Evolutionary conservation across 306 rosid genomes (phyloP), one percentile per base, ranked within the genome.

Genomic region (Sechiopsis laciniata): DNA sequence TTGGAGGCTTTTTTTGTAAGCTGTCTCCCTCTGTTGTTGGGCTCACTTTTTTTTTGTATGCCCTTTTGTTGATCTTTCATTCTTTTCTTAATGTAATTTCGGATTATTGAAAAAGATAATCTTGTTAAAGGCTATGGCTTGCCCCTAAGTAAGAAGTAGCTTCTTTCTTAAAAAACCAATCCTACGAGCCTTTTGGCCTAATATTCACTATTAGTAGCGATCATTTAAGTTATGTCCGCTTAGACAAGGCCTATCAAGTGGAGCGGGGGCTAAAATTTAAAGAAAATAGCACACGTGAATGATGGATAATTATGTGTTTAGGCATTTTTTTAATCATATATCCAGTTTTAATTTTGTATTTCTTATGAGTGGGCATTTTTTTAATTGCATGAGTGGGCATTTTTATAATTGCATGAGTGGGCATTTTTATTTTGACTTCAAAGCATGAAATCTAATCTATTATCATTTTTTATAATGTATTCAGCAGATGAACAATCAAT

Each of bases 401-500:
- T 21, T 68, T 68, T 14, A 5, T 40, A 5, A 40, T 2, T 40
- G 10, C 10, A 40, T 40, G 37, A 46, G 17, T 13, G 57, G 37
- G 37, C 56, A 68, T 21, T 21, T 67, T 68, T 22, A 46, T 68
- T 21, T 68, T 68, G 42, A 15, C 42, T 68, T 6, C 13, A 50
- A 50, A 48, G 52, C 45, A 32, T 60, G 72, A 72, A 55, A 77
- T 46, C 56, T 32, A 51, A 73, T 53, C 54, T 37, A 57, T 61
- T 76, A 69, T 48, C 1, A 8, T 53, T 65, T 56, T 12, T 48
- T 22, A 42, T 67, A 22, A 22, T 42, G 20, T 16, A 54, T 52
- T 53, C 78, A 84, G 90, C 80, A 45, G 77, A 83, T 72, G 78
- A 87, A 40, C 79, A 75, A 74, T 74, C 82, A 72, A 84, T 92